Evolutionary conservation across 352 stramenopile species (phyloP), one percentile per base, ranked within the genome.

Genomic region (Thalassiosira livingstoniorum): DNA sequence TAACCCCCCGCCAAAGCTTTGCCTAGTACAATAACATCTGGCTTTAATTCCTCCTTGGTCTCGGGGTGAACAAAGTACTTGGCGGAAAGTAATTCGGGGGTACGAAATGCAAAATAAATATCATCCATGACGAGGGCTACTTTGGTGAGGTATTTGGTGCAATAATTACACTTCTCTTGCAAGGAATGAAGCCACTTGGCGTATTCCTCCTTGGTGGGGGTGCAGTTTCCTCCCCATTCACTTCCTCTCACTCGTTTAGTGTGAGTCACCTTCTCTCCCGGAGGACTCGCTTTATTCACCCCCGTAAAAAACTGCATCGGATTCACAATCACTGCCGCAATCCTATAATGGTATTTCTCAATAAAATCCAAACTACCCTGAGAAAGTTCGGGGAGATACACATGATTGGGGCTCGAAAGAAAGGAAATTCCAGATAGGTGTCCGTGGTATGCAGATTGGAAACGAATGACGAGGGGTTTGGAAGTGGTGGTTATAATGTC

Each of bases 251-350:
- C 55, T 11, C 82, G 61, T 32, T 31, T 77, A 11, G 27, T 31
- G 47, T 68, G 7, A 2, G 61, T 89, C 13, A 86, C 69, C 54
- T 89, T 89, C 54, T 89, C 82, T n/a, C 82, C 82, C 25, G 82
- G 78, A 43, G 82, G 82, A 84, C 78, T 86, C 0, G 78, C 15
- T 58, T 86, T 86, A 51, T 89, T 89, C 0, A 89, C 60, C 2
- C 82, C 82, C 13, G 82, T 89, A 47, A 89, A 89, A 60, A 86
- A 78, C 34, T 89, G 82, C 82, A 89, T 89, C 0, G 82, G 78
- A 57, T 89, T 89, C 4, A 89, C 73, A 61, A 89, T 81, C 4
- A 89, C 82, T 27, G 72, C 82, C 53, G 68, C 63, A 51, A 89
- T 89, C 39, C 82, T 78, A 67, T 86, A 86, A 57, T 89, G 82